phyloP scores from a whole-genome alignment of 257 asterid species.

The Solanum chiquidenum region DNA sequence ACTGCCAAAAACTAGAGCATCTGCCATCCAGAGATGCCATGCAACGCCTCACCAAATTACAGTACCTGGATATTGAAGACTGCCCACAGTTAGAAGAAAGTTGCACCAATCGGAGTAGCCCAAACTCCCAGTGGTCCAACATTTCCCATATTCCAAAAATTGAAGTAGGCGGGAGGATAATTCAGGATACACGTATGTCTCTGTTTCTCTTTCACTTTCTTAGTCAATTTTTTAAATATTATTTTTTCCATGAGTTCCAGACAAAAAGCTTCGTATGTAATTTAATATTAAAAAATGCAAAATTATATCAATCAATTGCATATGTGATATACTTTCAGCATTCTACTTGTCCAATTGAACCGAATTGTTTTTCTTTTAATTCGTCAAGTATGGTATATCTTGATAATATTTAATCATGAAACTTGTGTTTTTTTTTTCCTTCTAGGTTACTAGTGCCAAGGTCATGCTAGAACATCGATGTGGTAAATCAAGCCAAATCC shows the following conservation, averaged over 20 bases:
- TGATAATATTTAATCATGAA: neutral
- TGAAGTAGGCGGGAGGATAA: fast-evolving
- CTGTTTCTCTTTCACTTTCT: neutral
- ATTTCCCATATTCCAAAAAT: neutral
- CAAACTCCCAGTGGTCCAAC: neutral
- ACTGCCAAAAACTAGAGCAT: neutral
- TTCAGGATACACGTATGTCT: neutral
- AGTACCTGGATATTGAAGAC: fast-evolving
- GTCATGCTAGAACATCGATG: neutral
- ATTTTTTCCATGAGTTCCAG: too few relatives aligned
- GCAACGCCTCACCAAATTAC: neutral
- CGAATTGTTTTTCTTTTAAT: neutral
- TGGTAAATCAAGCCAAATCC: neutral
- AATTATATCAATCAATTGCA: neutral
- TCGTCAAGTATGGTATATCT: neutral
- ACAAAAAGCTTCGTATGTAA: too few relatives aligned
- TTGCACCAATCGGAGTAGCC: neutral
- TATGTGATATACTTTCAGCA: neutral
- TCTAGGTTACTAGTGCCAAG: neutral
- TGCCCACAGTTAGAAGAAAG: neutral
- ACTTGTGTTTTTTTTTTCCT: neutral
- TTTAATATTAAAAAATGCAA: too few relatives aligned
- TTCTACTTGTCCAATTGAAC: neutral
- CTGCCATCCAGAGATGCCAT: neutral
- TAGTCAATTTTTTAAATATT: too few relatives aligned